Evolutionary conservation across 805 yeast species (phyloP).

Genomic region (Cyberlindnera mycetangii): DNA sequence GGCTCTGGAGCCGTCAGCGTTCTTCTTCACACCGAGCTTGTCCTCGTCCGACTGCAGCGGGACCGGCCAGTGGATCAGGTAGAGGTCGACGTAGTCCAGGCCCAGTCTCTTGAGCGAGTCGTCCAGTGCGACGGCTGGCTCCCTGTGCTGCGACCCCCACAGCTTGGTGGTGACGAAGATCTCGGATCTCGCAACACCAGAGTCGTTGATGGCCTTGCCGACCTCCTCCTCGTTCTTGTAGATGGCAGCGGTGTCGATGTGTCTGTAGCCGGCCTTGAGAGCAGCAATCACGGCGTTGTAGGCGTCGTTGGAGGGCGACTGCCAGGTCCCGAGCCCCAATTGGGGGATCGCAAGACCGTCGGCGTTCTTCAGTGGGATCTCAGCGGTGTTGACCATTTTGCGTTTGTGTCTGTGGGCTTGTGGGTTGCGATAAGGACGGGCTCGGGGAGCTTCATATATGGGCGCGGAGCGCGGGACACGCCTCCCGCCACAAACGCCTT

Average conservation of each 20-base stretch:
- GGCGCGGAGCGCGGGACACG: too few relatives aligned
- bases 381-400: slow-evolving; percentile 4
- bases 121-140: slow-evolving; percentile 51
- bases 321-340: slow-evolving; percentile 50
- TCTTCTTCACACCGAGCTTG: slow-evolving; percentile 10
- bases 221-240: slow-evolving; percentile 56
- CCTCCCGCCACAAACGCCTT: too few relatives aligned
- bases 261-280: slow-evolving; percentile 48
- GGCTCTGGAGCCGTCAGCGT: slow-evolving; percentile 41
- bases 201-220: slow-evolving; percentile 46
- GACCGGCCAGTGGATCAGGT: slow-evolving; percentile 83
- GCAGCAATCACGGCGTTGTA: slow-evolving; percentile 18
- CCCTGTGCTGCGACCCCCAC: slow-evolving; percentile 45
- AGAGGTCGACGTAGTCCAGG: slow-evolving; percentile 74
- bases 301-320: slow-evolving; percentile 33
- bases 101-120: slow-evolving; percentile 60
- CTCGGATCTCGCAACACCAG: slow-evolving; percentile 52
- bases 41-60: slow-evolving; percentile 44
- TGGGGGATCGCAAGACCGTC: slow-evolving; percentile 50
- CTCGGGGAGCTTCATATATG: too few relatives aligned
- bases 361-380: slow-evolving; percentile 36
- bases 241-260: slow-evolving; percentile 56
- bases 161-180: slow-evolving; percentile 72
- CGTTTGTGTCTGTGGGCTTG: not conserved
- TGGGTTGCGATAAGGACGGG: not conserved